These are phyloP conservation scores for Aspergillus affinis DNA, from an alignment of 495 filamentous ascomycete species.

Conservation along the genomic window DNA sequence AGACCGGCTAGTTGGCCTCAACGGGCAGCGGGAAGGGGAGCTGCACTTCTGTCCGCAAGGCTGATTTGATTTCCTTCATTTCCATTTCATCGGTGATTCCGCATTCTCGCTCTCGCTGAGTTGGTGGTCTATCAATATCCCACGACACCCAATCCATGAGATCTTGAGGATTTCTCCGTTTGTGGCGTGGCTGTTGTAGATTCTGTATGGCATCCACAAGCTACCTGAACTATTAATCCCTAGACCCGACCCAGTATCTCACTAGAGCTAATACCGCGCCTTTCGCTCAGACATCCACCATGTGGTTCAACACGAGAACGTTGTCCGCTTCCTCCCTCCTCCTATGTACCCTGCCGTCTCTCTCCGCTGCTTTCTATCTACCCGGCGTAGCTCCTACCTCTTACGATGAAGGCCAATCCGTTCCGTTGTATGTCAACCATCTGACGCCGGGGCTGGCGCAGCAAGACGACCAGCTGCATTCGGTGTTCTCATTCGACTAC, in stretches of 20 bases:
- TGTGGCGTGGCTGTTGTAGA: slow-evolving; percentile 23
- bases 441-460: slow-evolving; percentile 80
- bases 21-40: slow-evolving; percentile 1
- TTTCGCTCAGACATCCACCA: slow-evolving; percentile 28
- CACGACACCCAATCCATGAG: slow-evolving; percentile 12
- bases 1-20: slow-evolving; percentile 23
- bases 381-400: slow-evolving; percentile 94
- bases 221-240: slow-evolving; percentile 7
- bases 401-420: slow-evolving; percentile 70
- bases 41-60: neutral
- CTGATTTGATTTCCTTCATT: neutral
- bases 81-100: neutral
- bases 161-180: slow-evolving; percentile 5
- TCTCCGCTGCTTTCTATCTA: slow-evolving; percentile 85
- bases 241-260: slow-evolving; percentile 13
- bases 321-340: slow-evolving; percentile 31
- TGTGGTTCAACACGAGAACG: slow-evolving; percentile 39
- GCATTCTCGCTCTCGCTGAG: neutral
- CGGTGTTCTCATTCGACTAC: slow-evolving; percentile 94
- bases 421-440: slow-evolving; percentile 90
- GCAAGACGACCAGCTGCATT: slow-evolving; percentile 74
- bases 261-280: slow-evolving; percentile 18
- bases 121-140: slow-evolving; percentile 1
- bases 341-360: slow-evolving; percentile 33
- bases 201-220: slow-evolving; percentile 14